A percentile compares a stretch with the other conserved stretches of the same genome.
phyloP scores from a whole-genome alignment of 805 yeast species.

The Starmerella geochares region DNA sequence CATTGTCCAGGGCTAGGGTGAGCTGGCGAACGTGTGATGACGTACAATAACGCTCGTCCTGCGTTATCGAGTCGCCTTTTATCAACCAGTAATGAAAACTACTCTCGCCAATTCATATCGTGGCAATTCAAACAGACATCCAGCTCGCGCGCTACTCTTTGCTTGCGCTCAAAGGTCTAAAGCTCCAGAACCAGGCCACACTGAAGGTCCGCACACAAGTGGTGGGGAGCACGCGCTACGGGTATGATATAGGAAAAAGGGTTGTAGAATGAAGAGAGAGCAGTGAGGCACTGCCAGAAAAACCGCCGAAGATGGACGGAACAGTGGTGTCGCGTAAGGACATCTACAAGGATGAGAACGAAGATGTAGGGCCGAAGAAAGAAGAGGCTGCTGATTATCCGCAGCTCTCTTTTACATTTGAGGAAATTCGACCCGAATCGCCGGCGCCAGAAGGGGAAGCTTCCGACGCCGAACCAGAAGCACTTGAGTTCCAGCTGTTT shows the following conservation, averaged over 20 bases:
- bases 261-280: background rate
- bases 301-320: conserved; percentile 10
- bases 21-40: no score
- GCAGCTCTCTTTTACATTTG: conserved; percentile 5
- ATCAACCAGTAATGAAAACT: no score
- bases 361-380: background rate
- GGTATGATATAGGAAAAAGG: background rate
- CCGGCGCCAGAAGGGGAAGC: conserved; percentile 3
- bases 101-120: no score
- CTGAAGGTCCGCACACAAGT: no score
- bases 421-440: conserved; percentile 3
- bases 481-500: conserved; percentile 20
- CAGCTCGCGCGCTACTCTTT: no score
- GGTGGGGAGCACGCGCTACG: background rate
- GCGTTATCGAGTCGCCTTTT: no score
- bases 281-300: background rate
- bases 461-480: background rate
- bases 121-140: no score
- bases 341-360: conserved; percentile 6
- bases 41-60: no score
- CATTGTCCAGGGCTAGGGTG: no score
- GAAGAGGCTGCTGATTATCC: background rate
- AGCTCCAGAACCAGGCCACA: no score
- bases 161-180: no score
- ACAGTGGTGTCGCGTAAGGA: conserved; percentile 19